phyloP scores from a whole-genome alignment of 2,329 filamentous ascomycete species.

The Clonostachys sp. region DNA sequence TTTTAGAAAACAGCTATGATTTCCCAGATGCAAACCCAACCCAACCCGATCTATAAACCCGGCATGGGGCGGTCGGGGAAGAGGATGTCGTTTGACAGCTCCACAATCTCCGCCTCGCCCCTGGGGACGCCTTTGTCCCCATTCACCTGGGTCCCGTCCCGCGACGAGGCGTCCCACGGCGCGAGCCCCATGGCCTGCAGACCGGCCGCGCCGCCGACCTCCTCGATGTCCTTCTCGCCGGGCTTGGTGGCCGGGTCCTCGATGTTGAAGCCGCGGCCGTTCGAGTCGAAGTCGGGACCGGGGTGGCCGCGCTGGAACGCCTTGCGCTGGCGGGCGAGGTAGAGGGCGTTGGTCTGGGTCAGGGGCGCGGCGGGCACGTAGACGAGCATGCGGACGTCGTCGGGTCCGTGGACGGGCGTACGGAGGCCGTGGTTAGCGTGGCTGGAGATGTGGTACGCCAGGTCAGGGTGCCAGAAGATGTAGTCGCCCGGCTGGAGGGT shows the following conservation, averaged over 20 bases:
- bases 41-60: constrained; percentile 3
- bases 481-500: constrained; percentile 52
- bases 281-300: constrained; percentile 51
- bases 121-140: constrained; percentile 16
- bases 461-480: constrained; percentile 54
- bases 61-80: constrained; percentile 43
- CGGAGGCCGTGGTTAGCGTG: constrained; percentile 19
- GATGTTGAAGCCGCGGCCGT: constrained; percentile 38
- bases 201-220: constrained; percentile 42
- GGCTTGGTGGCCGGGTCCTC: constrained; percentile 45
- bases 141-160: constrained; percentile 18
- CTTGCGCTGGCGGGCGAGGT: constrained; percentile 52
- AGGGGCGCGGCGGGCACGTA: constrained; percentile 52
- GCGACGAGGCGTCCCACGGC: constrained; percentile 37
- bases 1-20: too few relatives aligned
- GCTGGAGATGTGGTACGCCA: constrained; percentile 49
- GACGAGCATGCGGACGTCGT: constrained; percentile 41
- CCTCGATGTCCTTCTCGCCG: constrained; percentile 45
- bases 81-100: constrained; percentile 51
- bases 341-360: constrained; percentile 53
- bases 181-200: constrained; percentile 55
- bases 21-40: not conserved
- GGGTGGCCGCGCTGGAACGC: constrained; percentile 50
- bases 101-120: constrained; percentile 46
- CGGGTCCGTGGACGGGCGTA: constrained; percentile 12